A percentile compares a stretch with the other conserved stretches of the same genome.
These are phyloP conservation scores for Climacium dendroides DNA, from an alignment of 225 moss, liverwort and hornwort genomes.

Conservation along the genomic window DNA sequence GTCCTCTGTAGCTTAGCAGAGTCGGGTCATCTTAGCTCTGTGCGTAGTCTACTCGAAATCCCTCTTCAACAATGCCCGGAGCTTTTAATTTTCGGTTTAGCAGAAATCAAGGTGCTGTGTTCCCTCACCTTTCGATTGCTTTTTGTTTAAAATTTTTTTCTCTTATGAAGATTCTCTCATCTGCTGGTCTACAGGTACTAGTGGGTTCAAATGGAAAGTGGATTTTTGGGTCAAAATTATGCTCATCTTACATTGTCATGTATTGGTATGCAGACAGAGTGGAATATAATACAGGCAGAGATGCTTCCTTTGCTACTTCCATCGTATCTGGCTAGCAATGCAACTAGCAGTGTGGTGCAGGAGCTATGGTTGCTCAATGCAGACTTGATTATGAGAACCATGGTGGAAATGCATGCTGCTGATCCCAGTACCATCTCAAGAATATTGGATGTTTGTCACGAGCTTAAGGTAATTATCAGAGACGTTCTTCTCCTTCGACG, in stretches of 20 bases:
- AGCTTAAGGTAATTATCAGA: constrained; percentile 50
- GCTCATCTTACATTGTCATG: not conserved
- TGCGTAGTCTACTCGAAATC: constrained; percentile 64
- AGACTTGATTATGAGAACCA: constrained; percentile 53
- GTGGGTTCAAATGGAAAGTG: not conserved
- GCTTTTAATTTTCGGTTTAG: constrained; percentile 77
- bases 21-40: constrained; percentile 57
- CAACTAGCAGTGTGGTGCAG: constrained; percentile 45
- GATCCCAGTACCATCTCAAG: constrained; percentile 65
- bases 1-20: constrained; percentile 77
- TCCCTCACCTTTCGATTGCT: not conserved
- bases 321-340: constrained; percentile 44
- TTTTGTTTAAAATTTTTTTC: not conserved
- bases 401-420: constrained; percentile 75
- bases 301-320: constrained; percentile 45
- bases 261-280: constrained; percentile 30
- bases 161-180: not conserved
- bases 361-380: constrained; percentile 73
- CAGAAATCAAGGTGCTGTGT: constrained; percentile 62
- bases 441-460: constrained; percentile 74
- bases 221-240: not conserved
- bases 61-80: constrained; percentile 84
- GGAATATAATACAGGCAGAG: constrained; percentile 40
- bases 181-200: not conserved
- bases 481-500: not conserved